phyloP scores from a whole-genome alignment of 768 basidiomycete species.

The Mycena leptocephala region DNA sequence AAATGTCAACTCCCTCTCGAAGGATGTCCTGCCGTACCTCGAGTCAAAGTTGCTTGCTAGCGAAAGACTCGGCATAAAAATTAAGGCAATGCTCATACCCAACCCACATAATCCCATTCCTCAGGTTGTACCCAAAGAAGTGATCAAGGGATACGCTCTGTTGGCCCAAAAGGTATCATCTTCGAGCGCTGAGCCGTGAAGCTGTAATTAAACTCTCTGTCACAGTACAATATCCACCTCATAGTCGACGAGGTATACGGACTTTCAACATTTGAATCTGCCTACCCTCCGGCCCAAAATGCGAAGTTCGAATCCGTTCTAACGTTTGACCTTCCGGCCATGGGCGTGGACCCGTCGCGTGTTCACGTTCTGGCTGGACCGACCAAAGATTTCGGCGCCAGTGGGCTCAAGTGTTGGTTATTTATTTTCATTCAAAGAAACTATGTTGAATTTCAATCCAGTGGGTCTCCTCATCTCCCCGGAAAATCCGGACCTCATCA shows the following conservation, averaged over 20 bases:
- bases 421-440: no score
- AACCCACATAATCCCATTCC: slow-evolving; percentile 52
- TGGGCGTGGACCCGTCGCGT: slow-evolving; percentile 41
- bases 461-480: slow-evolving; percentile 43
- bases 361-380: slow-evolving; percentile 48
- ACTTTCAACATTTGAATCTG: slow-evolving; percentile 39
- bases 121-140: slow-evolving; percentile 39
- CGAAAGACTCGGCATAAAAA: slow-evolving; percentile 31
- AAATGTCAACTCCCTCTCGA: slow-evolving; percentile 25
- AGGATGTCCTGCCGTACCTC: slow-evolving; percentile 36
- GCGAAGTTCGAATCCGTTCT: slow-evolving; percentile 41
- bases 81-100: slow-evolving; percentile 44
- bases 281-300: slow-evolving; percentile 33
- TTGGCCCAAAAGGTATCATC: slow-evolving; percentile 32
- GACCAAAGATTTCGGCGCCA: slow-evolving; percentile 50
- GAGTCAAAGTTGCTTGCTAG: slow-evolving; percentile 37
- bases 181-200: not conserved
- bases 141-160: slow-evolving; percentile 40
- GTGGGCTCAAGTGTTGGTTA: slow-evolving; percentile 41
- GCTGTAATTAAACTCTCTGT: no score
- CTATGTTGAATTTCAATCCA: not conserved
- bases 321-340: slow-evolving; percentile 35
- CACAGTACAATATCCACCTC: slow-evolving; percentile 46
- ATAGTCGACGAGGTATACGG: slow-evolving; percentile 51
- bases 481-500: slow-evolving; percentile 31